Percentiles rank a stretch among this genome's conserved stretches.
Conservation (phyloP, 139 green algal species). For the Dunaliella sp. region DNA sequence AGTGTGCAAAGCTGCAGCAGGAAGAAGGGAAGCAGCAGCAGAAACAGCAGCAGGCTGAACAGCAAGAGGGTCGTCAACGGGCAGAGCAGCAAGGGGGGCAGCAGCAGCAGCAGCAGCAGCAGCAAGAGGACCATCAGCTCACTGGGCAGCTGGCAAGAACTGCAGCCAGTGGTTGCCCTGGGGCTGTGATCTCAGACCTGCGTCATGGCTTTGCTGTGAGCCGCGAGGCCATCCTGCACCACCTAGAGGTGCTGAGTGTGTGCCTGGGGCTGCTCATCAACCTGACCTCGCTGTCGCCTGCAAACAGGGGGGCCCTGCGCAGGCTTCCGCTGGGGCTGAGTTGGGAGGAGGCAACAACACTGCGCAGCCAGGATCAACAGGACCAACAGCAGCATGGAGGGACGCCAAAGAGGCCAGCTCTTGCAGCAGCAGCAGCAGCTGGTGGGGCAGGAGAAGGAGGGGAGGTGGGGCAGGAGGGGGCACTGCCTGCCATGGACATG, state of each 20-base stretch:
- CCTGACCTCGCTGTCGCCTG: conserved; percentile 35
- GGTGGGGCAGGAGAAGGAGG: neutral
- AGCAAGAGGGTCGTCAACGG: neutral
- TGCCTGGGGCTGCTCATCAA: conserved; percentile 76
- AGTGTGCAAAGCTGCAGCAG: neutral
- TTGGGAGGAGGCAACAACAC: neutral
- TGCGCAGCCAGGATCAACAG: neutral
- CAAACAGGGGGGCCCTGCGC: conserved; percentile 29
- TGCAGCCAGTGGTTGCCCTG: neutral
- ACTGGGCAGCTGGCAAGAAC: too few relatives aligned
- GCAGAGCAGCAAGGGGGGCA: neutral
- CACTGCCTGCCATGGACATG: neutral
- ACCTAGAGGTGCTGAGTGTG: conserved; percentile 44
- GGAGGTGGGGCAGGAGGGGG: neutral
- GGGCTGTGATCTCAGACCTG: neutral
- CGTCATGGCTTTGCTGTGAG: neutral
- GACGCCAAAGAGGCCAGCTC: neutral
- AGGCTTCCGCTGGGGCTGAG: neutral
- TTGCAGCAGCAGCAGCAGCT: neutral
- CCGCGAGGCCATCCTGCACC: conserved; percentile 31
- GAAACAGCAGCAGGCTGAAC: conserved; percentile 17
- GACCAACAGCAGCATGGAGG: neutral
- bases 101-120: conserved; percentile 18
- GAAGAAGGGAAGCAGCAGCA: neutral
- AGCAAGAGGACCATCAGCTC: neutral